Percentiles rank a stretch among this genome's conserved stretches.
Conservation (phyloP, 176 grass and related monocot species). For the Lolium multiflorum region DNA sequence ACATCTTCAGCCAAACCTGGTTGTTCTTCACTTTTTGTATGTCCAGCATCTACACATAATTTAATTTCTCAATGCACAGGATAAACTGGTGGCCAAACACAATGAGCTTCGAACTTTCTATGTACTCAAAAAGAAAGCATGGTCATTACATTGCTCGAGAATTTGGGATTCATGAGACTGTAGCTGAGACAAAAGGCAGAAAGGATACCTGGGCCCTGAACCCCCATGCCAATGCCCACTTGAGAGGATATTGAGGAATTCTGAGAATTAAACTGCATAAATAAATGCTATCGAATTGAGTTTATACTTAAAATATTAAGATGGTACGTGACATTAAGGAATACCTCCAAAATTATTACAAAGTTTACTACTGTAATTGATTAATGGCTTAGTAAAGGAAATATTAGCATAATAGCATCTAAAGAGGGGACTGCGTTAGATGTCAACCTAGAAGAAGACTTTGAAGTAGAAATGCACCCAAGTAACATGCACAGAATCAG, state of each 20-base stretch:
- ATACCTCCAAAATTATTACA: background rate
- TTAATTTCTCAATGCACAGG: conserved; percentile 38
- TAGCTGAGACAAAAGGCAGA: conserved; percentile 44
- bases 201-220: conserved; percentile 72
- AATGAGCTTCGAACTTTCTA: conserved; percentile 32
- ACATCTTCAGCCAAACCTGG: conserved; percentile 65
- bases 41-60: conserved; percentile 58
- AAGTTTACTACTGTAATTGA: background rate
- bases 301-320: background rate
- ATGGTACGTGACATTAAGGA: background rate
- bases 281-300: background rate
- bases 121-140: conserved; percentile 31
- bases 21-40: conserved; percentile 75
- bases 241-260: conserved; percentile 65
- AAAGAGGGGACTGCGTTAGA: background rate
- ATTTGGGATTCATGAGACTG: conserved; percentile 28
- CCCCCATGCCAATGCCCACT: conserved; percentile 61
- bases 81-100: conserved; percentile 17
- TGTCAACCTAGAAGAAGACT: background rate
- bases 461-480: background rate
- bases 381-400: conserved; percentile 22
- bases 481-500: background rate
- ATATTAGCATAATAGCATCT: conserved; percentile 19
- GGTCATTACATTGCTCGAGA: conserved; percentile 39
- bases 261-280: conserved; percentile 86